Conservation (phyloP, 352 stramenopile species). For the Phytophthora syringae region DNA sequence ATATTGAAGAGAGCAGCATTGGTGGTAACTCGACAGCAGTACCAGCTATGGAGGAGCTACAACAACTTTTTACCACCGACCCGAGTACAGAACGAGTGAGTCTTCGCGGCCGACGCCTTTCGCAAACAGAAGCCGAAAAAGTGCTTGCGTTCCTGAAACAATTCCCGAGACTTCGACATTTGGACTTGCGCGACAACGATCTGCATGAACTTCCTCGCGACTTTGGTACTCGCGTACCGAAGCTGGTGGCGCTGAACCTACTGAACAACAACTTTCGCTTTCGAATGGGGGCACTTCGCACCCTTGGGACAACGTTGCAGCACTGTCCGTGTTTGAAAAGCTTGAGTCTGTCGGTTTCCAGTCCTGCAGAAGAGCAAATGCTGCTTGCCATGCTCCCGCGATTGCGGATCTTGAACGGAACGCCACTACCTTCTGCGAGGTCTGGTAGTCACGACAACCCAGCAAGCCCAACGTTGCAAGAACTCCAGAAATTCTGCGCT, state of each 20-base stretch:
- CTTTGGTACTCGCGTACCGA: slow-evolving; percentile 46
- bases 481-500: slow-evolving; percentile 33
- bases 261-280: slow-evolving; percentile 56
- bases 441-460: slow-evolving; percentile 15
- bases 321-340: slow-evolving; percentile 62
- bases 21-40: slow-evolving; percentile 30
- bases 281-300: slow-evolving; percentile 37
- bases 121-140: slow-evolving; percentile 34
- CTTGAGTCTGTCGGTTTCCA: slow-evolving; percentile 59
- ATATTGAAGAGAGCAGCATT: slow-evolving; percentile 30
- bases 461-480: slow-evolving; percentile 33
- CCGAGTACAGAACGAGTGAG: slow-evolving; percentile 51
- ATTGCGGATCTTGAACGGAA: slow-evolving; percentile 70
- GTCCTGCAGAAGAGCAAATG: slow-evolving; percentile 62
- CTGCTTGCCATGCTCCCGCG: slow-evolving; percentile 61
- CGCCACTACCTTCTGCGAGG: slow-evolving; percentile 28
- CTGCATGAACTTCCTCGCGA: slow-evolving; percentile 45
- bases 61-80: slow-evolving; percentile 46
- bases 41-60: slow-evolving; percentile 56
- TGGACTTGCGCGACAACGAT: slow-evolving; percentile 67
- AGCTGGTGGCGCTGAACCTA: slow-evolving; percentile 70
- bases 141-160: slow-evolving; percentile 47
- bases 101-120: slow-evolving; percentile 43
- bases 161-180: slow-evolving; percentile 53
- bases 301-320: slow-evolving; percentile 50